Percentiles rank a stretch among this genome's conserved stretches.
Evolutionary conservation across 768 basidiomycete genomes (phyloP).

Genomic region (Leccinum broughii): DNA sequence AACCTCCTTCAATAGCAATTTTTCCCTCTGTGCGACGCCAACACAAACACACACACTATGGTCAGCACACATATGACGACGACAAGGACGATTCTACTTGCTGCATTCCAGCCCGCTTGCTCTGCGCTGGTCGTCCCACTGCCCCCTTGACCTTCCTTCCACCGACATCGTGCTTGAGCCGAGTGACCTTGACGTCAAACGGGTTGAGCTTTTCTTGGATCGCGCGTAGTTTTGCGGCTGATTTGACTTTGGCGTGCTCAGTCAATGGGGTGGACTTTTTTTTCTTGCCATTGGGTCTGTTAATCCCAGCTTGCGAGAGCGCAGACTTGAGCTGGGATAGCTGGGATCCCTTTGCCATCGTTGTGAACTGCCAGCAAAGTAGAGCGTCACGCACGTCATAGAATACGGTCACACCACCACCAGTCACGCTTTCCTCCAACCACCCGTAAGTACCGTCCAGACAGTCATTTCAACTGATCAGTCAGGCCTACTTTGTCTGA

Average conservation of each 20-base stretch:
- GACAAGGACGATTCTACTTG: constrained; percentile 52
- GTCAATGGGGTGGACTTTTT: constrained; percentile 55
- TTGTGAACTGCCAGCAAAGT: background rate
- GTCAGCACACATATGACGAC: constrained; percentile 8
- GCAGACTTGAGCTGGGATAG: constrained; percentile 88
- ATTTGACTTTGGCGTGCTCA: constrained; percentile 83
- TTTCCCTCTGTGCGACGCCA: constrained; percentile 60
- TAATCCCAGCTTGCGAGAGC: constrained; percentile 77
- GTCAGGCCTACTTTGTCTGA: background rate
- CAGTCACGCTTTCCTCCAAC: background rate
- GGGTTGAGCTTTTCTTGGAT: constrained; percentile 89
- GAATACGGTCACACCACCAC: background rate
- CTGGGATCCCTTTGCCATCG: constrained; percentile 76
- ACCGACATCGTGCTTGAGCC: constrained; percentile 90
- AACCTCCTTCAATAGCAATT: constrained; percentile 85
- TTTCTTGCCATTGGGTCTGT: constrained; percentile 63
- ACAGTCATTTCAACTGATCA: background rate
- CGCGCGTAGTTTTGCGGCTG: constrained; percentile 73
- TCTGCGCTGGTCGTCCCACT: constrained; percentile 79
- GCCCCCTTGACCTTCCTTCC: constrained; percentile 85
- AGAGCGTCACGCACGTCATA: constrained; percentile 6
- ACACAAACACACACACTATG: background rate
- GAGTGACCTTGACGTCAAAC: constrained; percentile 92
- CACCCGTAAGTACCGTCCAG: background rate
- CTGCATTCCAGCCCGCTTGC: constrained; percentile 88